These are phyloP conservation scores for Tuber brumale DNA, from an alignment of 495 filamentous ascomycete genomes.

Conservation along the genomic window DNA sequence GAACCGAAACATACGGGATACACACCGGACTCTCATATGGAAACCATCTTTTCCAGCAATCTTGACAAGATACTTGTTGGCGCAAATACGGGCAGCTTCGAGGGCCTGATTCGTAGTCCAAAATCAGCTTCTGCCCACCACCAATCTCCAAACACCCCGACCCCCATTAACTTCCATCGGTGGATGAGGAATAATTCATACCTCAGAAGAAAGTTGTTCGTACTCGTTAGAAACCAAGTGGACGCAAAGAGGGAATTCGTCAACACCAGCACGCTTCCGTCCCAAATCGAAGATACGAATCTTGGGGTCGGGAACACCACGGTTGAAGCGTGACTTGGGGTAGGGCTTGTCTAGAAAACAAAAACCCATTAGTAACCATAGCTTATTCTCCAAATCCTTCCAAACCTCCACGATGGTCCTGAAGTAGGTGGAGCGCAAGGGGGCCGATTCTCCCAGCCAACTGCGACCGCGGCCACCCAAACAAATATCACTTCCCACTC, in stretches of 20 bases:
- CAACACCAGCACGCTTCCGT: conserved; percentile 94
- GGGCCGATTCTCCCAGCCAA: neutral
- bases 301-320: conserved; percentile 99
- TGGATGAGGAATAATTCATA: conserved; percentile 13
- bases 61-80: conserved; percentile 99
- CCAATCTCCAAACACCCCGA: neutral
- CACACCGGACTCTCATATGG: conserved; percentile 79
- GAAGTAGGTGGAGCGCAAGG: neutral
- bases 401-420: neutral
- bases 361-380: conserved; percentile 10
- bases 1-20: neutral
- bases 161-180: neutral
- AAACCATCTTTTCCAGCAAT: conserved; percentile 96
- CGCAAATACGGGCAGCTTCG: conserved; percentile 97
- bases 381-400: neutral
- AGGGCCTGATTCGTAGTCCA: conserved; percentile 52
- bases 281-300: conserved; percentile 99
- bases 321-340: conserved; percentile 99
- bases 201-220: conserved; percentile 94
- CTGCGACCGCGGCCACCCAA: neutral
- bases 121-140: conserved; percentile 14
- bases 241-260: conserved; percentile 96
- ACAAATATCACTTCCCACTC: too few species aligned
- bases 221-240: conserved; percentile 99
- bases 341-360: conserved; percentile 63